Percentiles rank a stretch among this genome's conserved stretches.
Evolutionary conservation across 1,284 basidiomycete genomes (phyloP).

Genomic region (Phlebopus sp.): DNA sequence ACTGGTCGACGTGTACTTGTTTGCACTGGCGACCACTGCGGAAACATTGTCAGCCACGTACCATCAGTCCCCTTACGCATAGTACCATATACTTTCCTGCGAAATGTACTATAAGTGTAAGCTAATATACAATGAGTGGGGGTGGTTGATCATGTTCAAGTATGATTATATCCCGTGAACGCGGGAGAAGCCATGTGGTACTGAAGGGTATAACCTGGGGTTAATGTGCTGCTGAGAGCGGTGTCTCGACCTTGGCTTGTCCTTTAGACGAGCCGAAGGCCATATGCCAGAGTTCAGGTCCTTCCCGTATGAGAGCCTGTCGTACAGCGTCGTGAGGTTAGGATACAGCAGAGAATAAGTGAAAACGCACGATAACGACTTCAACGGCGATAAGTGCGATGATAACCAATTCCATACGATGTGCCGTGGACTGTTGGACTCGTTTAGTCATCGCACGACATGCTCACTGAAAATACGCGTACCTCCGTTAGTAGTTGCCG

Average conservation of each 20-base stretch:
- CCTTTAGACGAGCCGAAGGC: slow-evolving; percentile 20
- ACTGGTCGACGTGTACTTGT: too few species aligned
- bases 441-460: slow-evolving; percentile 3
- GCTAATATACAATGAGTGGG: too few species aligned
- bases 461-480: slow-evolving; percentile 11
- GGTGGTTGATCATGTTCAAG: too few species aligned
- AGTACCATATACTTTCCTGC: too few species aligned
- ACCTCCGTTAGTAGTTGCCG: slow-evolving; percentile 79
- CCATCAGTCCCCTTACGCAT: too few species aligned
- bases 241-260: slow-evolving; percentile 1
- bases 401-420: slow-evolving; percentile 90
- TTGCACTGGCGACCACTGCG: too few species aligned
- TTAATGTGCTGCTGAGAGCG: slow-evolving; percentile 2
- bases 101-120: too few species aligned
- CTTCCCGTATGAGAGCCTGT: slow-evolving; percentile 32
- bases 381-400: slow-evolving; percentile 89
- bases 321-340: slow-evolving; percentile 44
- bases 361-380: slow-evolving; percentile 72
- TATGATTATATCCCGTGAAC: too few species aligned
- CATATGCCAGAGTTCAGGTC: slow-evolving; percentile 31
- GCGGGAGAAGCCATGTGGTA: too few species aligned
- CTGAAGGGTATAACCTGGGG: neutral
- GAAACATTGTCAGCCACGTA: too few species aligned
- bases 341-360: slow-evolving; percentile 29
- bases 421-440: slow-evolving; percentile 66